Evolutionary conservation across 768 basidiomycete species (phyloP), one percentile per base, ranked within the genome.

Genomic region (Paxillus involutus): DNA sequence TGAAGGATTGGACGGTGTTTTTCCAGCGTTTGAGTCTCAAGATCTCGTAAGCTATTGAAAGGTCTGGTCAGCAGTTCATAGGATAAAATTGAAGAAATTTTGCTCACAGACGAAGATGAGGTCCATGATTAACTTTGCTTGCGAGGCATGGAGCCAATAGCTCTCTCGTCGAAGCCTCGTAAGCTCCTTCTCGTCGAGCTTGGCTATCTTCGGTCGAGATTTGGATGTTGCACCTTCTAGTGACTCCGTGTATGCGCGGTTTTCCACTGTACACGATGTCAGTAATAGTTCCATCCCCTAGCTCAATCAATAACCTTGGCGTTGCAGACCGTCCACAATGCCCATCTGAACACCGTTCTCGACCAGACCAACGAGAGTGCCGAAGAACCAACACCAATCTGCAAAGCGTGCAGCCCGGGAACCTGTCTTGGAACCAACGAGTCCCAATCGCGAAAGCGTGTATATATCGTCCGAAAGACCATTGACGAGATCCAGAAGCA

Each of bases 381-480:
- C 77, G 29, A 88, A 72, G 58, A 94, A 78, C 91, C 91, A 94
- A 66, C 91, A 91, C 88, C 88, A 92, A 68, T 93, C 84, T 2
- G 91, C 83, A 63, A 91, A 83, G 11, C 83, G 80, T 35, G 76
- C 89, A 3, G 90, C 91, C 35, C 84, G 80, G 47, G 81, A 78
- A 16, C 91, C 91, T 1, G 80, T 71, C 47, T 75, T 78, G 59
- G 81, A 79, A 6, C 87, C 82, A 4, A 93, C 60, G 10, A 94
- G 71, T 1, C 91, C 91, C 29, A 93, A 71, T 55, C 75, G 77
- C 12, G 87, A 83, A 60, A 85, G 81, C n/a, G 90, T 91, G 44
- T 80, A 79, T n/a, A 90, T 67, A 70, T 94, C 91, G 62, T 94
- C 91, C 7, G 91, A 79, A 35, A 85, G 67, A 3, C 85, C 84